A percentile compares a stretch with the other conserved stretches of the same genome.
Conservation (phyloP, 139 green algal species). For the Haematococcus sp. region DNA sequence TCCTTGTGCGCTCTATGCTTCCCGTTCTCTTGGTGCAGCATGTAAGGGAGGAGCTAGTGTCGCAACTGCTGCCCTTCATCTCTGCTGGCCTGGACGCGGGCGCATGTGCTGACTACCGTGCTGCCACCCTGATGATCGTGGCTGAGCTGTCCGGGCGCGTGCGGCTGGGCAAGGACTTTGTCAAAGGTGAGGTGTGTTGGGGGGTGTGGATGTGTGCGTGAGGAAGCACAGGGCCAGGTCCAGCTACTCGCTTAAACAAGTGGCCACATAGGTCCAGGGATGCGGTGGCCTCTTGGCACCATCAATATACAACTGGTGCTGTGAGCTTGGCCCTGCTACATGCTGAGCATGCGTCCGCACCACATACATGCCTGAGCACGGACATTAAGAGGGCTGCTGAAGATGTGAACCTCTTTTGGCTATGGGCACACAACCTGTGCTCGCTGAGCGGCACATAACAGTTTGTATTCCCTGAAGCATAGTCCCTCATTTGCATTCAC, state of each 20-base stretch:
- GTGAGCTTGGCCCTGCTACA: background rate
- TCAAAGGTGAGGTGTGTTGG: constrained; percentile 33
- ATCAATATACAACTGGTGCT: too few species aligned
- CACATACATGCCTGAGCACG: too few species aligned
- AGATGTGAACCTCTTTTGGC: constrained; percentile 27
- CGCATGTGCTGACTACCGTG: constrained; percentile 53
- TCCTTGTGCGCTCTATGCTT: too few species aligned
- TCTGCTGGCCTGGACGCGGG: constrained; percentile 50
- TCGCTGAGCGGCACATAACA: constrained; percentile 31
- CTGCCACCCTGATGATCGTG: constrained; percentile 74
- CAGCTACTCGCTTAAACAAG: too few species aligned
- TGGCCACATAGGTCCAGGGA: too few species aligned
- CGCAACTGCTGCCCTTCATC: constrained; percentile 68
- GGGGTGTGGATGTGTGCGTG: background rate
- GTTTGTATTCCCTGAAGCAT: constrained; percentile 88
- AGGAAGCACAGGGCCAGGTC: too few species aligned
- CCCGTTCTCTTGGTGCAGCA: background rate
- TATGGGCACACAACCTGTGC: constrained; percentile 10
- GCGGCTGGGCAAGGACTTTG: constrained; percentile 46
- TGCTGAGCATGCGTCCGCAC: too few species aligned
- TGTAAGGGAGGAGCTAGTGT: constrained; percentile 31
- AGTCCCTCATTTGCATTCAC: background rate
- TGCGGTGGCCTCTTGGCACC: background rate
- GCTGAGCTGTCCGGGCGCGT: constrained; percentile 60
- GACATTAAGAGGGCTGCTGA: constrained; percentile 6